Percentiles rank a stretch among this genome's conserved stretches.
Conservation (phyloP, 768 basidiomycete genomes). For the Clavaria fumosa region DNA sequence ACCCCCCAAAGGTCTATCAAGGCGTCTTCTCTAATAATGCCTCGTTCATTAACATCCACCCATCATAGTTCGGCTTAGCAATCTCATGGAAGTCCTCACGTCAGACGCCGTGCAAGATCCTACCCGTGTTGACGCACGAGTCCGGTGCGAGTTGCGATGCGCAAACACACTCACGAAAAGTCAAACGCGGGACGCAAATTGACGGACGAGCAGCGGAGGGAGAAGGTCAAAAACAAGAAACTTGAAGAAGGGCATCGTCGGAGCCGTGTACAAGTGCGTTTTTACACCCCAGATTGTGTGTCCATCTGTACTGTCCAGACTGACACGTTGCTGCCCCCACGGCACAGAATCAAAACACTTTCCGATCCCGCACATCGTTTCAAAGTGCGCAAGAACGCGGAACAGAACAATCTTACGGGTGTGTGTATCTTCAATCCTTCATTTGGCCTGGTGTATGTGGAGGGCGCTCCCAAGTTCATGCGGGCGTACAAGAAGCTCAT, state of each 20-base stretch:
- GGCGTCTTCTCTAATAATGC: constrained; percentile 6
- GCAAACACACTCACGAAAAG: constrained; percentile 82
- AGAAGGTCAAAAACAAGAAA: constrained; percentile 81
- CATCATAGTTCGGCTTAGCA: constrained; percentile 68
- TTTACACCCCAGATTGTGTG: neutral
- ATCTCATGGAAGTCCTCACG: constrained; percentile 95
- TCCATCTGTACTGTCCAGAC: too few relatives aligned
- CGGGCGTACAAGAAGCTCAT: constrained; percentile 81
- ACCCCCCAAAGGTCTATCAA: constrained; percentile 88
- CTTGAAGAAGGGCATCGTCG: constrained; percentile 60
- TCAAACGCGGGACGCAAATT: constrained; percentile 88
- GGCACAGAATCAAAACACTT: constrained; percentile 61
- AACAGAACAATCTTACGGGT: constrained; percentile 78
- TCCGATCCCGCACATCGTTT: constrained; percentile 88
- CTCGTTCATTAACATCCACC: neutral
- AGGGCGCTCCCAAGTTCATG: constrained; percentile 77
- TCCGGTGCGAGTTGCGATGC: constrained; percentile 80
- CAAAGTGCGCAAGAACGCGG: constrained; percentile 94
- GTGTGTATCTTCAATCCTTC: constrained; percentile 80
- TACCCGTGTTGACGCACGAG: constrained; percentile 91
- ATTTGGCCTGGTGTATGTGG: constrained; percentile 87
- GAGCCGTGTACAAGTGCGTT: constrained; percentile 83
- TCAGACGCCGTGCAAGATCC: constrained; percentile 96
- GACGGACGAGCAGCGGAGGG: constrained; percentile 75
- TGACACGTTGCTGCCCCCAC: constrained; percentile 1